A percentile compares a stretch with the other conserved stretches of the same genome.
Conservation (phyloP, 75 land plant genomes). For the Picea glauca region DNA sequence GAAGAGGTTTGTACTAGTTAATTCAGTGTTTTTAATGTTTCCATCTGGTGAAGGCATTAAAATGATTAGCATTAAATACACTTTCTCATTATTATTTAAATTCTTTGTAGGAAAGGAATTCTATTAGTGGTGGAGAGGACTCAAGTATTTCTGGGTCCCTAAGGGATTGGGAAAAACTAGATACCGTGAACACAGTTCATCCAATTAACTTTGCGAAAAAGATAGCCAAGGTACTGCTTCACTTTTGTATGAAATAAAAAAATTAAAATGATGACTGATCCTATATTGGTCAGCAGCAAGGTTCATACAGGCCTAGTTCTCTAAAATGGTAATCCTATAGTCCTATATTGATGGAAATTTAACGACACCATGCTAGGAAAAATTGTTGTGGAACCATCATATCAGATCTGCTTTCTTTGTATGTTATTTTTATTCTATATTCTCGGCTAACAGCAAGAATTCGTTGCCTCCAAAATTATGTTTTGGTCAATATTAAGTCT, state of each 20-base stretch:
- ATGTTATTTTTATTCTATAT: neutral
- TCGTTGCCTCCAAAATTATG: neutral
- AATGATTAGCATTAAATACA: neutral
- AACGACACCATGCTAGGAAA: neutral
- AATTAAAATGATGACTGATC: neutral
- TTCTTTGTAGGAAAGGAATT: neutral
- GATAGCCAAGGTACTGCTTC: slow-evolving; percentile 58
- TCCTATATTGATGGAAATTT: neutral
- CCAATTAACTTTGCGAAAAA: slow-evolving; percentile 76
- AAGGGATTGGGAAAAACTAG: slow-evolving; percentile 63
- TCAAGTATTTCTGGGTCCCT: slow-evolving; percentile 21
- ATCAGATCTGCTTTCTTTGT: neutral
- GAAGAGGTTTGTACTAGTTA: slow-evolving; percentile 18
- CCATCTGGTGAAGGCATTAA: neutral
- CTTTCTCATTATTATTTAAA: neutral
- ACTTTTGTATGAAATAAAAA: neutral
- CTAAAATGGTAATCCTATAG: neutral
- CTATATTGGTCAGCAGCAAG: neutral
- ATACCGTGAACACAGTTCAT: slow-evolving; percentile 48
- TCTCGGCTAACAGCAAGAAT: neutral
- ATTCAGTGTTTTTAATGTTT: neutral
- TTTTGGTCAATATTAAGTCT: neutral
- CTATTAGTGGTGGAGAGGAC: slow-evolving; percentile 14
- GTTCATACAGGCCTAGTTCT: neutral
- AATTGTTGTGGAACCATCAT: neutral